Base-by-base conservation (phyloP, 1,139 yeast genomes). In the Taphrina deformans region DNA sequence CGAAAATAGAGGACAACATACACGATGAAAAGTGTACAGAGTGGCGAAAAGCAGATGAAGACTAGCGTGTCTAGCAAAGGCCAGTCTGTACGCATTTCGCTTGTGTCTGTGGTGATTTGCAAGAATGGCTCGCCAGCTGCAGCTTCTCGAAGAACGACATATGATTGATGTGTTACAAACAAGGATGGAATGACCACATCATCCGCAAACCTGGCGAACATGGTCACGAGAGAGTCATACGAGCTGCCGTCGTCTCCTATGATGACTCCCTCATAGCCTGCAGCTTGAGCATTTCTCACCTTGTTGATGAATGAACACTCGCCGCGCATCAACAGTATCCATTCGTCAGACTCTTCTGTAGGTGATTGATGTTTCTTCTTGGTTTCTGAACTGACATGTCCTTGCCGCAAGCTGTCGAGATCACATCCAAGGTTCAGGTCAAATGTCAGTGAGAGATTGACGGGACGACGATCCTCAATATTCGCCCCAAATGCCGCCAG, bases 181-280 rank as follows among this genome's bases (percentile, higher is more conserved):
- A 79, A 73, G 1, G 79, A 73, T 2, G 81, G 80, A 40, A 79
- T 75, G 38, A 68, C 69, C 31, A 75, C 72, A 38, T 70, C 66
- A 51, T 72, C 75, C 12, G 73, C 68, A 44, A 66, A 68, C 44
- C 72, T 67, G 10, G 78, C 73, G 67, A 72, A 76, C 79, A 75
- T 77, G 31, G 79, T 75, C 24, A 76, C 72, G 56, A 76, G 69
- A 1, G 77, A 76, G 10, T 52, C 55, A 31, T 27, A 61, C n/a
- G 75, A 70, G 23, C 73, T 71, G 45, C 71, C 70, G 62, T 76
- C 74, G 67, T 78, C 79, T 23, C 79, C 79, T 6, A 79, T 77
- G 52, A 79, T 71, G 40, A 78, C 80, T n/a, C 79, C 80, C 3
- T 66, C 68, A 9, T 80, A 80, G 24, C 81, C 80, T 70, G 74